Conservation (phyloP, 257 asterid species). For the Agastache rugosa region DNA sequence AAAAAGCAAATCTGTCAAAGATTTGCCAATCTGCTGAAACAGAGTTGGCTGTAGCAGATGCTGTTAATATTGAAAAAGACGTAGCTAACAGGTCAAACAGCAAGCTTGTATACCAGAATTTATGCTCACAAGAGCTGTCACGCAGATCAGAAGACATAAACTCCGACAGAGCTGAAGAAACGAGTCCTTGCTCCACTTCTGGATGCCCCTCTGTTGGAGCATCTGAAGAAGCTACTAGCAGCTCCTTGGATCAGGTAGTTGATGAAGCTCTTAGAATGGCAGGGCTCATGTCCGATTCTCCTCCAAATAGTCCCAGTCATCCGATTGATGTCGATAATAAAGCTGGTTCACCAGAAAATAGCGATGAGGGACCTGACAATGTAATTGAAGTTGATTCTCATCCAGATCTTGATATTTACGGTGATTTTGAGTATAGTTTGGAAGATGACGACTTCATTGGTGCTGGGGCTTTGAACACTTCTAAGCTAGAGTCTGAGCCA, state of each 20-base stretch:
- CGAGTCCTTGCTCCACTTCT: slow-evolving; percentile 48
- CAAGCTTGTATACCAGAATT: slow-evolving; percentile 84
- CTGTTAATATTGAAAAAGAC: slow-evolving; percentile 83
- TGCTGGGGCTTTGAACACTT: slow-evolving; percentile 55
- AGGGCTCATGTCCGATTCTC: slow-evolving; percentile 91
- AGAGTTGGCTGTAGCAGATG: slow-evolving; percentile 97
- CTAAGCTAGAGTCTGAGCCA: slow-evolving; percentile 57
- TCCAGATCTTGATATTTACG: slow-evolving; percentile 88
- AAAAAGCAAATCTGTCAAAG: slow-evolving; percentile 64
- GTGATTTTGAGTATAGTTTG: slow-evolving; percentile 91
- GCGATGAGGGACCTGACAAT: slow-evolving; percentile 69
- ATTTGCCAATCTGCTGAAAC: slow-evolving; percentile 78
- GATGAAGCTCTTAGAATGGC: slow-evolving; percentile 84
- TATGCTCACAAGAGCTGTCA: slow-evolving; percentile 85
- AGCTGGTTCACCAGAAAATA: slow-evolving; percentile 43
- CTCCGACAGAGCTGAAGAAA: slow-evolving; percentile 47
- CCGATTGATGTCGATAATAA: slow-evolving; percentile 41
- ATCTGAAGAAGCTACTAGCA: slow-evolving; percentile 42
- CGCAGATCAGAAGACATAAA: slow-evolving; percentile 60
- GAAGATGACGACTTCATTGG: slow-evolving; percentile 88
- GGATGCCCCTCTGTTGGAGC: slow-evolving; percentile 43
- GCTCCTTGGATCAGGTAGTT: slow-evolving; percentile 54
- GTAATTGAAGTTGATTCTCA: slow-evolving; percentile 71
- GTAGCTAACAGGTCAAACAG: slow-evolving; percentile 89
- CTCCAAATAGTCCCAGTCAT: slow-evolving; percentile 81